Conservation (phyloP, 345 rosid species). For the Mercurialis annua region DNA sequence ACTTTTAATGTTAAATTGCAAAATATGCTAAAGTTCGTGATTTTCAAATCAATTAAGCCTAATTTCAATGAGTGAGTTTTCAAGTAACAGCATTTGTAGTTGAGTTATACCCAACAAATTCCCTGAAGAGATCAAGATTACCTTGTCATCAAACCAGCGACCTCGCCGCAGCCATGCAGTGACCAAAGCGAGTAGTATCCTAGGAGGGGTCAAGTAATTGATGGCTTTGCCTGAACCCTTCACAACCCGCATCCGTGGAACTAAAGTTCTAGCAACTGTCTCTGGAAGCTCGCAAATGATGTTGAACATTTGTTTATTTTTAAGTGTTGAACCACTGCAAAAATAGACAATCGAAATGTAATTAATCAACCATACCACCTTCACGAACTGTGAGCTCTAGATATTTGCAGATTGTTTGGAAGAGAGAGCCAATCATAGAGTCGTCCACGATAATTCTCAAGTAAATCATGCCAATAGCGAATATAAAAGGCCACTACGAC, state of each 20-base stretch:
- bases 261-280: slow-evolving; percentile 89
- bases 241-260: slow-evolving; percentile 83
- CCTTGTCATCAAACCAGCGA: slow-evolving; percentile 96
- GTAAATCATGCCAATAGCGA: neutral
- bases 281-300: slow-evolving; percentile 93
- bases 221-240: slow-evolving; percentile 80
- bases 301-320: slow-evolving; percentile 87
- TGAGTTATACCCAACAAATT: neutral
- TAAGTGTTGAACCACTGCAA: slow-evolving; percentile 72
- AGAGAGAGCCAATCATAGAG: neutral
- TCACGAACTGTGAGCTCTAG: neutral
- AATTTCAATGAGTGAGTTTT: no score
- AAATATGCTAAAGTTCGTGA: no score
- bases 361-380: neutral
- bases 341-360: neutral
- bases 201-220: slow-evolving; percentile 83
- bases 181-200: slow-evolving; percentile 84
- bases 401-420: neutral
- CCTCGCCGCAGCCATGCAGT: slow-evolving; percentile 91
- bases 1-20: no score
- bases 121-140: slow-evolving; percentile 22
- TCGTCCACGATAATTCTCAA: neutral
- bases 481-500: neutral
- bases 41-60: no score
- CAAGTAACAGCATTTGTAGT: no score